Evolutionary conservation across 306 rosid species (phyloP).

Genomic region (Corylus avellana): DNA sequence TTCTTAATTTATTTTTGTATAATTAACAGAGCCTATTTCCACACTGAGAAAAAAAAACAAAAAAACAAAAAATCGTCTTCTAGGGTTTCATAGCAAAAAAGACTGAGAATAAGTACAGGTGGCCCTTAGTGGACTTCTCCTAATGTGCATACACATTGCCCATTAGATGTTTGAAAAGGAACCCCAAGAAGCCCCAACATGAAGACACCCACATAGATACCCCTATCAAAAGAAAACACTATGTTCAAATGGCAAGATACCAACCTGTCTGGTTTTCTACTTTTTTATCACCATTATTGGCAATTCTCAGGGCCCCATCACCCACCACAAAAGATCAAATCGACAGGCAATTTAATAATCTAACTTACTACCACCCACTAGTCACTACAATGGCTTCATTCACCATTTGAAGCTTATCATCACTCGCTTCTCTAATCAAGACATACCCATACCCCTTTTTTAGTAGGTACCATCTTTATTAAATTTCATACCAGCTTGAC

Average conservation of each 20-base stretch:
- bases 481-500: conserved; percentile 10
- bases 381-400: conserved; percentile 5
- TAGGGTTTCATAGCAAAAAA: not conserved
- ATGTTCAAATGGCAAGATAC: conserved; percentile 34
- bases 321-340: conserved; percentile 48
- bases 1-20: no score
- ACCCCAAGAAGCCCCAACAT: conserved; percentile 40
- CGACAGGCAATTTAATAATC: conserved; percentile 37
- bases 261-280: conserved; percentile 25
- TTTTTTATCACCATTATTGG: conserved; percentile 48
- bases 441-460: conserved; percentile 4
- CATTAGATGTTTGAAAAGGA: conserved; percentile 30
- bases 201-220: conserved; percentile 52
- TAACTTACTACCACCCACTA: conserved; percentile 30
- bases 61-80: no score
- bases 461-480: conserved; percentile 17
- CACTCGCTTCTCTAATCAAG: conserved; percentile 12
- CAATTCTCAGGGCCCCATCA: conserved; percentile 34
- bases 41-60: no score
- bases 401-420: conserved; percentile 13
- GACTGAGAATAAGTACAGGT: conserved; percentile 23
- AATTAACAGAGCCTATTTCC: no score
- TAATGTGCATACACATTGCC: conserved; percentile 19
- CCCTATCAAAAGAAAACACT: conserved; percentile 34
- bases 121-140: conserved; percentile 31